Evolutionary conservation across 2,329 filamentous ascomycete species (phyloP), one percentile per base, ranked within the genome.

Genomic region (Talaromyces sp.): DNA sequence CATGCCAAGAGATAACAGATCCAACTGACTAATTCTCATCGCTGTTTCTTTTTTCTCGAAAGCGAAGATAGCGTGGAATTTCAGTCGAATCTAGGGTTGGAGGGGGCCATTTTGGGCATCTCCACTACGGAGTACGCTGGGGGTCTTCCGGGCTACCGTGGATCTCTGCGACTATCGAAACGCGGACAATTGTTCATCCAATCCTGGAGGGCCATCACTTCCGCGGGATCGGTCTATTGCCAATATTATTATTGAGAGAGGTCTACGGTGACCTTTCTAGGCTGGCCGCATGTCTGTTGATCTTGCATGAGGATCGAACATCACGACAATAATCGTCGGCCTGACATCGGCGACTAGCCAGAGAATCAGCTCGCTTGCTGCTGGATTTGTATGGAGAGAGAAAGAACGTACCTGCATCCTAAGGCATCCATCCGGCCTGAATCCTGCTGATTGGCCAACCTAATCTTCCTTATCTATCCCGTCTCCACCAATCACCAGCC

Each of bases 1-100:
- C 45, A 35, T 31, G 57, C 57, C 57, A 59, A 59, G 57, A 59
- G 57, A 59, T 59, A 59, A 59, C 57, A 59, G 45, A 43, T 50
- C 52, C 21, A n/a, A 31, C 9, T 56, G 35, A 48, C 41, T 50
- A 50, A 52, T 52, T 39, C 39, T 39, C 48, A 52, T 48, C 45
- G 45, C 45, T 48, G 45, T 48, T 48, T 48, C 45, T 35, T 35
- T 36, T 56, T 56, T 48, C 53, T 56, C 53, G 53, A 56, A 56
- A 48, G 53, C 41, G 53, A 37, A 56, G 53, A 56, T 56, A 56
- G 53, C 41, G 40, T 53, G 51, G 17, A 40, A 53, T 31, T 46
- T 43, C 40, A 25, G 35, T 19, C 19, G 51, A 41, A 45, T 17
- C 39, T n/a, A 54, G 52, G 52, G 39, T 19, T 21, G 25, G 39